Conservation (phyloP, 352 stramenopile species). For the Phytopythium cucurbitacearum region DNA sequence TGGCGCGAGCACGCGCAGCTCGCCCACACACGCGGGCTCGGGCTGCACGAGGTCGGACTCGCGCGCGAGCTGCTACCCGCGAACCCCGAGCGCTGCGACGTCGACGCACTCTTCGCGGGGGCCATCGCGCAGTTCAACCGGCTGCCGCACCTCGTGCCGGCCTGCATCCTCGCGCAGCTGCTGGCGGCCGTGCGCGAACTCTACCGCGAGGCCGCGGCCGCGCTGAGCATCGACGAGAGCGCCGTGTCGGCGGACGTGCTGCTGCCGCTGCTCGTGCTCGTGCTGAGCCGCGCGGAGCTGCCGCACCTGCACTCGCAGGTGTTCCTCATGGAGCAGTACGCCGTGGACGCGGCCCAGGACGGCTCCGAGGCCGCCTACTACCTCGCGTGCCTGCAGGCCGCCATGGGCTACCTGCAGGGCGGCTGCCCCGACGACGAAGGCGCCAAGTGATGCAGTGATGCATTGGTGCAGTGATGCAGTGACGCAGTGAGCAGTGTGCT, state of each 20-base stretch:
- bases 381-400: slow-evolving; percentile 70
- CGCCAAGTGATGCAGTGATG: slow-evolving; percentile 3
- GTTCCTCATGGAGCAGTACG: slow-evolving; percentile 76
- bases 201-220: slow-evolving; percentile 53
- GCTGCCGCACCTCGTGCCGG: slow-evolving; percentile 69
- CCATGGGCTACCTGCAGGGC: slow-evolving; percentile 77
- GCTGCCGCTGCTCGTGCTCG: slow-evolving; percentile 68
- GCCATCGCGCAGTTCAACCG: slow-evolving; percentile 68
- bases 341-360: slow-evolving; percentile 59
- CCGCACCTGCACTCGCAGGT: slow-evolving; percentile 75
- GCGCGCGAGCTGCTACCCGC: slow-evolving; percentile 27
- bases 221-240: slow-evolving; percentile 34
- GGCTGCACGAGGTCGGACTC: slow-evolving; percentile 53
- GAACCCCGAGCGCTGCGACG: slow-evolving; percentile 6
- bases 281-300: slow-evolving; percentile 62
- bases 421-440: slow-evolving; percentile 11
- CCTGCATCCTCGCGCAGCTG: slow-evolving; percentile 54
- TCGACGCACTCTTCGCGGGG: slow-evolving; percentile 30
- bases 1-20: slow-evolving; percentile 57
- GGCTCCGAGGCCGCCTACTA: slow-evolving; percentile 83
- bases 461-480: slow-evolving; percentile 1
- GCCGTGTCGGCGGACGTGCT: slow-evolving; percentile 78
- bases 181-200: slow-evolving; percentile 62
- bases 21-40: slow-evolving; percentile 29
- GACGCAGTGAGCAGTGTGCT: neutral